A percentile compares a stretch with the other conserved stretches of the same genome.
Conservation (phyloP, 2,329 filamentous ascomycete species). For the Neofusicoccum umdonicola region DNA sequence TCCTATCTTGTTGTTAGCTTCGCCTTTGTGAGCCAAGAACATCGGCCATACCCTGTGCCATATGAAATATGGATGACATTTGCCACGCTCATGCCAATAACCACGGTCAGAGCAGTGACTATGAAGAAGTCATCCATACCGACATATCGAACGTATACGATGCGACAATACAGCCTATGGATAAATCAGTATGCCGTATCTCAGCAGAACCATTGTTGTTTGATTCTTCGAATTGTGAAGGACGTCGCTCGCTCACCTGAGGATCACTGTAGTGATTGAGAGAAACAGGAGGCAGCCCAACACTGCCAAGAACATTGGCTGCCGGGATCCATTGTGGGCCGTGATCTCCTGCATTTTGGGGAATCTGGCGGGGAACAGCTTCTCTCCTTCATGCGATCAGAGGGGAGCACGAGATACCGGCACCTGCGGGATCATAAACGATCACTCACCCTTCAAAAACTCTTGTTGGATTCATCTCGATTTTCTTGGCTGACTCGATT, state of each 20-base stretch:
- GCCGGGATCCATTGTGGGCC: slow-evolving; percentile 22
- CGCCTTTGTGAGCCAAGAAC: not conserved
- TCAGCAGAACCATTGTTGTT: no score
- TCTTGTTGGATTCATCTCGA: not conserved
- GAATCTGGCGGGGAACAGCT: not conserved
- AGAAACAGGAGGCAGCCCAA: slow-evolving; percentile 21
- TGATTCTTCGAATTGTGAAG: not conserved
- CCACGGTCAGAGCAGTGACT: slow-evolving; percentile 18
- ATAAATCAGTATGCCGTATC: no score
- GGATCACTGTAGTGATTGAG: slow-evolving; percentile 17
- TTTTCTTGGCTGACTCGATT: not conserved
- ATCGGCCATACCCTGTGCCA: slow-evolving; percentile 20
- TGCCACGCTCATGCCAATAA: slow-evolving; percentile 17
- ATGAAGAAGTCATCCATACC: slow-evolving; percentile 25
- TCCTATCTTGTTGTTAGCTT: slow-evolving; percentile 11
- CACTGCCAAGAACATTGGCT: slow-evolving; percentile 23
- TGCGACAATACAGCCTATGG: slow-evolving; percentile 20
- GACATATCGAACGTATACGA: slow-evolving; percentile 18
- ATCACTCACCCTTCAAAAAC: not conserved
- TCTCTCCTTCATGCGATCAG: not conserved
- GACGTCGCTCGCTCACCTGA: slow-evolving; percentile 12
- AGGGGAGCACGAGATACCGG: not conserved
- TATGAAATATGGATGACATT: slow-evolving; percentile 20
- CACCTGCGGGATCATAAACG: not conserved
- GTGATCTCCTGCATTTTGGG: slow-evolving; percentile 20